Evolutionary conservation across 495 filamentous ascomycete genomes (phyloP).

Genomic region (Bacidia rubella): DNA sequence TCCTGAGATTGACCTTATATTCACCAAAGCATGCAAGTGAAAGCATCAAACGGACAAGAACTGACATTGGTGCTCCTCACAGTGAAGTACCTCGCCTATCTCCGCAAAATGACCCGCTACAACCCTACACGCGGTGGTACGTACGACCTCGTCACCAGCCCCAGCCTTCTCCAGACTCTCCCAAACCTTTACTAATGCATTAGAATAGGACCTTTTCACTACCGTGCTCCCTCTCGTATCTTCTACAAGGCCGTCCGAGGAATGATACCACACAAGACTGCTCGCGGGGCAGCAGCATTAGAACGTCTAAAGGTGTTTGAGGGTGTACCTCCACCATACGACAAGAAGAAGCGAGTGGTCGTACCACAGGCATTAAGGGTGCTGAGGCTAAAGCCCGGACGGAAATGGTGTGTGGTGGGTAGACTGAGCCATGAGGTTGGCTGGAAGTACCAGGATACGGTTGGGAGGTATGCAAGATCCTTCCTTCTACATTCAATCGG

Average conservation of each 20-base stretch:
- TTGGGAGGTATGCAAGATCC: slow-evolving; percentile 67
- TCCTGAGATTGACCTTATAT: not conserved
- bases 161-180: slow-evolving; percentile 8
- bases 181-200: not conserved
- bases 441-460: slow-evolving; percentile 99
- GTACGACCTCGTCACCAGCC: slow-evolving; percentile 14
- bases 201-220: slow-evolving; percentile 97
- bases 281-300: slow-evolving; percentile 88
- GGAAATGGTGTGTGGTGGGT: slow-evolving; percentile 99
- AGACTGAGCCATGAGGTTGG: slow-evolving; percentile 96
- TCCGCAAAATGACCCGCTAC: slow-evolving; percentile 98
- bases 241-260: slow-evolving; percentile 99
- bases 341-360: slow-evolving; percentile 98
- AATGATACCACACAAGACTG: slow-evolving; percentile 99
- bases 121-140: slow-evolving; percentile 95
- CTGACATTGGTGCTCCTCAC: slow-evolving; percentile 22
- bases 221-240: slow-evolving; percentile 95
- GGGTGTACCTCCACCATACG: slow-evolving; percentile 96
- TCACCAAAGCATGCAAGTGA: not conserved
- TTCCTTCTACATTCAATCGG: slow-evolving; percentile 8
- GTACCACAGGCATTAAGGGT: slow-evolving; percentile 95
- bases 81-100: slow-evolving; percentile 99
- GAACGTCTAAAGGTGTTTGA: slow-evolving; percentile 99
- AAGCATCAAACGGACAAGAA: not conserved
- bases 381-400: slow-evolving; percentile 87